A percentile compares a stretch with the other conserved stretches of the same genome.
phyloP scores from a whole-genome alignment of 345 rosid genomes.

The Eucalyptus regnans region DNA sequence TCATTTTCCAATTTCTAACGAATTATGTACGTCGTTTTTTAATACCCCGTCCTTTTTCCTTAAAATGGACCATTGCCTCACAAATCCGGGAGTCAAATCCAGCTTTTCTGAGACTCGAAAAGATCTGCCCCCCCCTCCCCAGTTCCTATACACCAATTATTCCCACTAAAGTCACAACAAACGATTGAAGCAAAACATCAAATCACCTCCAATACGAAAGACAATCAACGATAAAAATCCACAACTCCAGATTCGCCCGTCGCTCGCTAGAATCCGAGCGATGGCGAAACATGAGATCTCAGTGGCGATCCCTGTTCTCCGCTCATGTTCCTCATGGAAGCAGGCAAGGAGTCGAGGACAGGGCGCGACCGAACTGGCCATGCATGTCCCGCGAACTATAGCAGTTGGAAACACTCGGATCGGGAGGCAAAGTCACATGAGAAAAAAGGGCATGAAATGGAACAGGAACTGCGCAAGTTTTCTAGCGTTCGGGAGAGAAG shows the following conservation, averaged over 20 bases:
- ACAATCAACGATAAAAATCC: background rate
- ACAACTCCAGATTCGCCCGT: background rate
- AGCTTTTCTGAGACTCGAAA: background rate
- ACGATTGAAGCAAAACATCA: background rate
- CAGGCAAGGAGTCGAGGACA: background rate
- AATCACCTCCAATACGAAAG: background rate
- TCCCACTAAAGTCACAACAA: background rate
- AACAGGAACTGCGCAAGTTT: background rate
- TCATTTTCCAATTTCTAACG: background rate
- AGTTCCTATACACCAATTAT: background rate
- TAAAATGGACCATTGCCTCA: background rate
- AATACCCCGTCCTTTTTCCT: background rate
- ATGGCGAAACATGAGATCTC: background rate
- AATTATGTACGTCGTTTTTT: background rate
- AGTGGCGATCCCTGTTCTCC: background rate
- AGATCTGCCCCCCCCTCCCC: background rate
- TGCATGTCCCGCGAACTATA: background rate
- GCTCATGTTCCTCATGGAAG: background rate
- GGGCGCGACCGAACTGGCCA: background rate
- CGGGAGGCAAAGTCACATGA: background rate
- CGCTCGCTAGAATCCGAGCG: background rate
- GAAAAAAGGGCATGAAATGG: background rate
- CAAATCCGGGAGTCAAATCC: background rate
- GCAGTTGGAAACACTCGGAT: background rate
- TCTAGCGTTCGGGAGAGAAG: background rate